phyloP scores from a whole-genome alignment of 805 yeast genomes.

The Saccharomycopsis sp. region DNA sequence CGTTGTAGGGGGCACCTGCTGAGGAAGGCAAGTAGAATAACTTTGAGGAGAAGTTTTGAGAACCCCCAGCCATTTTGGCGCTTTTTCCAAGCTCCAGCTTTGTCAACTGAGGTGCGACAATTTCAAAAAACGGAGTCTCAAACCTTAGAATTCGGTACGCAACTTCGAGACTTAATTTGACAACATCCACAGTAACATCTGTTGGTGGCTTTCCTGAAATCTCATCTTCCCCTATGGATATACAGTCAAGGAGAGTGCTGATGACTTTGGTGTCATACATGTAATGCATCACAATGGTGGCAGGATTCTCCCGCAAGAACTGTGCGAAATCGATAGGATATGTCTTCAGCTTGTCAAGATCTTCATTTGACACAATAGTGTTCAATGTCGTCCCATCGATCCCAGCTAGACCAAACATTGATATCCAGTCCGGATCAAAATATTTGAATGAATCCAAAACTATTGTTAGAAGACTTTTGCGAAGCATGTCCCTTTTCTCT shows the following conservation, averaged over 20 bases:
- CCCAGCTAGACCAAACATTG: conserved; percentile 43
- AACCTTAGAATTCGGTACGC: conserved; percentile 38
- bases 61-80: no score
- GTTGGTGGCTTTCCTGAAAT: conserved; percentile 32
- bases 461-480: conserved; percentile 43
- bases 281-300: conserved; percentile 52
- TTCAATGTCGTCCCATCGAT: conserved; percentile 36
- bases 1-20: conserved; percentile 50
- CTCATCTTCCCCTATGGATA: conserved; percentile 52
- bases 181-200: conserved; percentile 30
- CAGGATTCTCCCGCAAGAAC: conserved; percentile 60
- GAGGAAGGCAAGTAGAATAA: conserved; percentile 27
- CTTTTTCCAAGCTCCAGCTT: no score
- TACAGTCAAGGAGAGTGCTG: conserved; percentile 45
- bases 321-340: conserved; percentile 28
- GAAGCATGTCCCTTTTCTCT: conserved; percentile 37
- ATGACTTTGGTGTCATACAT: conserved; percentile 53
- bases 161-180: conserved; percentile 36
- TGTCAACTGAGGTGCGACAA: conserved; percentile 17
- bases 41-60: no score
- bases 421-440: conserved; percentile 44
- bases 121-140: conserved; percentile 51
- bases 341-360: neutral
- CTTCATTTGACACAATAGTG: conserved; percentile 32
- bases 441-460: conserved; percentile 39